Evolutionary conservation across 148 eudicot species (phyloP).

Genomic region (Persicaria tinctoria): DNA sequence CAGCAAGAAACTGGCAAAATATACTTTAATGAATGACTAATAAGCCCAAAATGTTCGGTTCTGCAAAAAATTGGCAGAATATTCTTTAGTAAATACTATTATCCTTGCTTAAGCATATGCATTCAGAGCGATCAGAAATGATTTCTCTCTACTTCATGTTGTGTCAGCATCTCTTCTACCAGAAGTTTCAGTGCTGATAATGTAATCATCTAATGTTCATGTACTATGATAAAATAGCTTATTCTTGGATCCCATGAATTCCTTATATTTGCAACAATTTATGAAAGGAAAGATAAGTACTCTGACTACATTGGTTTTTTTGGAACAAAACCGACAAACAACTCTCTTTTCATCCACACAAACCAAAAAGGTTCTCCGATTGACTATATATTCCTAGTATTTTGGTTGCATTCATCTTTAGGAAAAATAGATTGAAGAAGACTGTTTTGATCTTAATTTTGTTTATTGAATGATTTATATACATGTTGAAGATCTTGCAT

Average conservation of each 20-base stretch:
- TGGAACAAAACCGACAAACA: constrained; percentile 66
- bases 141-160: too few relatives aligned
- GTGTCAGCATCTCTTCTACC: too few relatives aligned
- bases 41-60: too few relatives aligned
- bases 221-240: too few relatives aligned
- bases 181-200: too few relatives aligned
- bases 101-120: too few relatives aligned
- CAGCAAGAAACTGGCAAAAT: too few relatives aligned
- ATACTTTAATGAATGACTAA: too few relatives aligned
- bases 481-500: constrained; percentile 90
- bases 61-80: too few relatives aligned
- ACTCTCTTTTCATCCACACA: constrained; percentile 99
- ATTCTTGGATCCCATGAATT: not conserved
- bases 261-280: not conserved
- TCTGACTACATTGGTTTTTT: not conserved
- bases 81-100: too few relatives aligned
- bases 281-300: not conserved
- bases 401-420: not conserved
- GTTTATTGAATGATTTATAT: not conserved
- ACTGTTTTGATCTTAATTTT: not conserved
- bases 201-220: too few relatives aligned
- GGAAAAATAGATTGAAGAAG: not conserved
- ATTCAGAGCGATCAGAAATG: too few relatives aligned
- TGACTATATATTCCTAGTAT: not conserved
- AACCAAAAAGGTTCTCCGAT: constrained; percentile 56